phyloP scores from a whole-genome alignment of 2,329 filamentous ascomycete genomes.

The Amesomyces nigricolor region DNA sequence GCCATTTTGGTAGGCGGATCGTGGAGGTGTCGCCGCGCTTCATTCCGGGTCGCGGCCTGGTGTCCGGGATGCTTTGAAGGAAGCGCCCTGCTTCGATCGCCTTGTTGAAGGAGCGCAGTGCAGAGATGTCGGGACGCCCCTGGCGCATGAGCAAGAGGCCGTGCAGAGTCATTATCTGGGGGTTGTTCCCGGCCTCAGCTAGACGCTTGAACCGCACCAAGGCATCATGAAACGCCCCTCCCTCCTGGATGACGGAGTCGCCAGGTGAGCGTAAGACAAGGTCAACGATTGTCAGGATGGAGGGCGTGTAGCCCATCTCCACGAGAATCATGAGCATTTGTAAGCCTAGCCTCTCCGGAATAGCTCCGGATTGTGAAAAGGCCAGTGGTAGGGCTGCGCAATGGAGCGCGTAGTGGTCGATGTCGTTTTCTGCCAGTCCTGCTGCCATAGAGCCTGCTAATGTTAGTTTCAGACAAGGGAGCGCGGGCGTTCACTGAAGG shows the following conservation, averaged over 20 bases:
- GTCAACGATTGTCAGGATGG: slow-evolving; percentile 32
- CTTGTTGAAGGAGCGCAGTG: slow-evolving; percentile 30
- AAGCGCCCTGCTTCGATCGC: slow-evolving; percentile 21
- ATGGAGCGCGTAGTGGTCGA: slow-evolving; percentile 32
- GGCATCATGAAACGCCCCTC: slow-evolving; percentile 20
- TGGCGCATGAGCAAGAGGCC: slow-evolving; percentile 27
- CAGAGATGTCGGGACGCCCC: slow-evolving; percentile 22
- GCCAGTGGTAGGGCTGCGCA: slow-evolving; percentile 29
- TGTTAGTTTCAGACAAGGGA: not conserved
- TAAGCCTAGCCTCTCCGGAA: slow-evolving; percentile 10
- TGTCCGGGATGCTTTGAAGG: not conserved
- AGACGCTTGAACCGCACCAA: slow-evolving; percentile 25
- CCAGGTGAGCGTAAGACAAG: slow-evolving; percentile 16
- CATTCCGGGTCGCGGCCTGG: not conserved
- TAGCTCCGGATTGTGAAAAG: not conserved
- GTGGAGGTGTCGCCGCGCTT: not conserved
- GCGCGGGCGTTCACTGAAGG: not conserved
- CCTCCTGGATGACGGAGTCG: not conserved
- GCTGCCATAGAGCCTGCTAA: not conserved
- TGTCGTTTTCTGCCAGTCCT: slow-evolving; percentile 20
- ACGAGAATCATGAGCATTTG: slow-evolving; percentile 34
- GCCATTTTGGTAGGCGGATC: slow-evolving; percentile 29
- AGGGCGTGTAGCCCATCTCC: slow-evolving; percentile 33
- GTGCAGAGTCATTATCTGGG: slow-evolving; percentile 35
- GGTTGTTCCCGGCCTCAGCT: slow-evolving; percentile 20